Conservation (phyloP, 2,329 filamentous ascomycete genomes). For the Ceratocystis albifundus region DNA sequence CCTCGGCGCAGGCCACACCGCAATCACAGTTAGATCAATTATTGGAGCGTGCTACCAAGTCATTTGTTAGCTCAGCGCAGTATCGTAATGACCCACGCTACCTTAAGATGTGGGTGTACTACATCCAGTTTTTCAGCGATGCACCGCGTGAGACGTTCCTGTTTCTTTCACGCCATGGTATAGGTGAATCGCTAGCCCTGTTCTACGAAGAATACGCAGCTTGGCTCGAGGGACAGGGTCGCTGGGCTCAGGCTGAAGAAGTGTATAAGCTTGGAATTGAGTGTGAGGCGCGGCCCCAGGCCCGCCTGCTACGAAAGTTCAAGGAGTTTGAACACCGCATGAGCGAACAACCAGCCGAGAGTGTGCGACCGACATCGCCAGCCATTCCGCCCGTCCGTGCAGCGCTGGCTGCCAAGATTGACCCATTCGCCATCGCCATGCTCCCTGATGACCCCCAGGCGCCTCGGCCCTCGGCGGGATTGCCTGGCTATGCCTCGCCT, state of each 20-base stretch:
- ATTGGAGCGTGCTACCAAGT: slow-evolving; percentile 83
- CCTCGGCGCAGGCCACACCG: slow-evolving; percentile 80
- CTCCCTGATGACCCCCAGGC: slow-evolving; percentile 56
- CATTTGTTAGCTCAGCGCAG: slow-evolving; percentile 71
- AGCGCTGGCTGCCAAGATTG: slow-evolving; percentile 71
- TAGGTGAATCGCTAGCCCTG: slow-evolving; percentile 76
- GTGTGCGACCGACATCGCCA: slow-evolving; percentile 62
- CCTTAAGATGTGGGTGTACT: slow-evolving; percentile 84
- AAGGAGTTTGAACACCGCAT: slow-evolving; percentile 75
- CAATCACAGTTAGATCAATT: slow-evolving; percentile 82
- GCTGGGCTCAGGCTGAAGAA: slow-evolving; percentile 87
- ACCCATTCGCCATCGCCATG: slow-evolving; percentile 58
- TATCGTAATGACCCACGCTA: slow-evolving; percentile 96
- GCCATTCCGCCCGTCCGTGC: slow-evolving; percentile 74
- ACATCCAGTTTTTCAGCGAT: slow-evolving; percentile 86
- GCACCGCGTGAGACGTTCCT: slow-evolving; percentile 86
- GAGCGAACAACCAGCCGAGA: slow-evolving; percentile 49
- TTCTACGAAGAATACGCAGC: slow-evolving; percentile 96
- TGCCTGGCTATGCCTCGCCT: slow-evolving; percentile 24
- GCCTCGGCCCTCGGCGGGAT: slow-evolving; percentile 39
- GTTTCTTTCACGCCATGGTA: slow-evolving; percentile 75
- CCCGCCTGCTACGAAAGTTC: slow-evolving; percentile 77
- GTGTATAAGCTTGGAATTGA: slow-evolving; percentile 86
- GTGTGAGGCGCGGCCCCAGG: slow-evolving; percentile 68
- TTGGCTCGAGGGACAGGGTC: slow-evolving; percentile 73